Conservation (phyloP, 2,329 filamentous ascomycete species). For the Monilinia fructigena region DNA sequence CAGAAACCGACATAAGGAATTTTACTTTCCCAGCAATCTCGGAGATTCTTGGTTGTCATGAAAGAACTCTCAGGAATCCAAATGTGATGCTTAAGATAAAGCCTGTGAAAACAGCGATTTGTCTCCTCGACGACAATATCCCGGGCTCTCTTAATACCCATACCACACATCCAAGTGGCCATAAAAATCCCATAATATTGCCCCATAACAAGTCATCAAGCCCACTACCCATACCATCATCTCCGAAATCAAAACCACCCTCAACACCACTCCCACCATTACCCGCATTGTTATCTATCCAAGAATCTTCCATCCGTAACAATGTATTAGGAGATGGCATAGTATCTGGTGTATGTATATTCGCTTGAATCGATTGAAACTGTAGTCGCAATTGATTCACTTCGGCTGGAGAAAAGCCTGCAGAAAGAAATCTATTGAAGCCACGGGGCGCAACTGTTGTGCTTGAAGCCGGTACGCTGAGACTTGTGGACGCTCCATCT, state of each 20-base stretch:
- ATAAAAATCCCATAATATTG: slow-evolving; percentile 90
- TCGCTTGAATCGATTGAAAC: slow-evolving; percentile 80
- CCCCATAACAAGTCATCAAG: slow-evolving; percentile 86
- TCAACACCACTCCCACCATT: slow-evolving; percentile 42
- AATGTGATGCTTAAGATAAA: slow-evolving; percentile 76
- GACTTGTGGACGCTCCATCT: slow-evolving; percentile 21
- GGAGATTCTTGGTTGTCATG: slow-evolving; percentile 26
- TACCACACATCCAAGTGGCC: slow-evolving; percentile 80
- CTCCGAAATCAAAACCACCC: slow-evolving; percentile 42
- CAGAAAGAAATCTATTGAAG: slow-evolving; percentile 79
- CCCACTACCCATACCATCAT: slow-evolving; percentile 45
- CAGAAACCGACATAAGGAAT: not conserved
- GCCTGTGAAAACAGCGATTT: slow-evolving; percentile 83
- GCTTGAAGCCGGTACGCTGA: slow-evolving; percentile 26
- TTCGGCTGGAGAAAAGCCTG: slow-evolving; percentile 81
- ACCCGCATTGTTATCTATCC: slow-evolving; percentile 72
- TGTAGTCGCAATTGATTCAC: slow-evolving; percentile 82
- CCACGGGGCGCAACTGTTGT: slow-evolving; percentile 64
- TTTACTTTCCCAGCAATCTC: not conserved
- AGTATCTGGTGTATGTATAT: slow-evolving; percentile 81
- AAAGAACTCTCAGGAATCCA: slow-evolving; percentile 57
- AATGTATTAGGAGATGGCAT: slow-evolving; percentile 79
- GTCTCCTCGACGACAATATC: slow-evolving; percentile 79
- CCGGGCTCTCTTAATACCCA: slow-evolving; percentile 87
- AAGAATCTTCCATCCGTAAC: slow-evolving; percentile 79